Base-by-base conservation (phyloP, 1,139 yeast species). In the Taphrina populina region DNA sequence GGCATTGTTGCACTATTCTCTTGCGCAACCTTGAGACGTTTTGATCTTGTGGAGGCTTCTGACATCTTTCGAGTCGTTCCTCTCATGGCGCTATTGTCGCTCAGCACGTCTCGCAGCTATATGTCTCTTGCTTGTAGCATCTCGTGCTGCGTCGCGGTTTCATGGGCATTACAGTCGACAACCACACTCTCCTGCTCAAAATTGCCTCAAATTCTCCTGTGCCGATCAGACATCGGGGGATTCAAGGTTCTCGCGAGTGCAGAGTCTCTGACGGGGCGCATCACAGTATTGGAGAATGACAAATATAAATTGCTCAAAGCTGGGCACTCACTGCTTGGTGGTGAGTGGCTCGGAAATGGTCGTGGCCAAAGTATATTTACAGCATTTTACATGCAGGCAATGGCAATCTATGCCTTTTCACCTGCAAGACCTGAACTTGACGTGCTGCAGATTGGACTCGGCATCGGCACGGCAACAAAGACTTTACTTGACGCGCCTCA, bases 241-340 rank as follows among this genome's bases (percentile, higher is more conserved):
- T 49, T 49, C 26, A 7, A 13, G 27, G 33, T 49, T 21, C 33
- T 30, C 17, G 29, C 35, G 10, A 32, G 36, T n/a, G n/a, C 39
- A 6, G 37, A 30, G 13, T 49, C 54, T 13, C n/a, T 20, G 15
- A 49, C 54, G 10, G 54, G 54, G 3, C 54, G 36, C 15, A 41
- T 49, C 2, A 15, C 46, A 3, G 54, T 49, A 13, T 27, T 49
- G 26, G 54, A 49, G 13, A 37, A 40, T 15, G 32, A 32, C 20
- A 37, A 49, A 39, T 49, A 49, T 24, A 40, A 46, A 6, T 21
- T 49, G 3, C 41, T 49, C 27, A 39, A 39, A 36, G 54, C 46
- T 8, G 54, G 32, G 23, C 54, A 49, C 33, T 49, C 54, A 7
- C 24, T 49, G 33, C 39, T 49, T 8, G 54, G 54, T 7, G 54